These are phyloP conservation scores for Heliocybe sulcata DNA, from an alignment of 1,284 basidiomycete species.

Conservation along the genomic window DNA sequence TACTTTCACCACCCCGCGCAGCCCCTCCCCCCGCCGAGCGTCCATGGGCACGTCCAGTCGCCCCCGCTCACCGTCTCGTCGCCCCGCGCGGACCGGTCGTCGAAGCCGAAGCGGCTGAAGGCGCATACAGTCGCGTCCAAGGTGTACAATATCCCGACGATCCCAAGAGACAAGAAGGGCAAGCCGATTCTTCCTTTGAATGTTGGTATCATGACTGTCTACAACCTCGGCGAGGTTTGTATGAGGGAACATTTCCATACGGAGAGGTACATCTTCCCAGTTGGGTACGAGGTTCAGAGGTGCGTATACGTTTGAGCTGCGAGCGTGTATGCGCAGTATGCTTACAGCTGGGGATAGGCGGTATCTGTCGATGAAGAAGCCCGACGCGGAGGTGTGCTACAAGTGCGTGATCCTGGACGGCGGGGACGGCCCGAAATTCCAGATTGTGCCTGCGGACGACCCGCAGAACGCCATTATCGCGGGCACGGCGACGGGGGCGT, in stretches of 20 bases:
- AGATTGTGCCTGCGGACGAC: slow-evolving; percentile 64
- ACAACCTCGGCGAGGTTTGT: slow-evolving; percentile 63
- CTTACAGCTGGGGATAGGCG: slow-evolving; percentile 34
- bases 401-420: slow-evolving; percentile 78
- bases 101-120: slow-evolving; percentile 68
- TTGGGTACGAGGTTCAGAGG: slow-evolving; percentile 78
- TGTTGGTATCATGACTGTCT: slow-evolving; percentile 28
- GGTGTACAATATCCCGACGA: slow-evolving; percentile 64
- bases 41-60: background rate
- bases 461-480: slow-evolving; percentile 64
- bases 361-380: slow-evolving; percentile 68
- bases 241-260: slow-evolving; percentile 79
- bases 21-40: background rate
- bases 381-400: slow-evolving; percentile 59
- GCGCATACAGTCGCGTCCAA: slow-evolving; percentile 72
- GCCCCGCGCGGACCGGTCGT: slow-evolving; percentile 6
- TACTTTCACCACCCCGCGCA: background rate
- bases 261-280: slow-evolving; percentile 78
- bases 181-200: slow-evolving; percentile 16
- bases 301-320: slow-evolving; percentile 19
- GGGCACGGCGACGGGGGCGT: slow-evolving; percentile 78
- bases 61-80: slow-evolving; percentile 2
- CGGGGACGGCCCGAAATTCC: slow-evolving; percentile 75
- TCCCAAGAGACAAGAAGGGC: slow-evolving; percentile 58
- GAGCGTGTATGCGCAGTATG: background rate